Conservation (phyloP, 352 stramenopile genomes). For the Phytophthora palmivora region DNA sequence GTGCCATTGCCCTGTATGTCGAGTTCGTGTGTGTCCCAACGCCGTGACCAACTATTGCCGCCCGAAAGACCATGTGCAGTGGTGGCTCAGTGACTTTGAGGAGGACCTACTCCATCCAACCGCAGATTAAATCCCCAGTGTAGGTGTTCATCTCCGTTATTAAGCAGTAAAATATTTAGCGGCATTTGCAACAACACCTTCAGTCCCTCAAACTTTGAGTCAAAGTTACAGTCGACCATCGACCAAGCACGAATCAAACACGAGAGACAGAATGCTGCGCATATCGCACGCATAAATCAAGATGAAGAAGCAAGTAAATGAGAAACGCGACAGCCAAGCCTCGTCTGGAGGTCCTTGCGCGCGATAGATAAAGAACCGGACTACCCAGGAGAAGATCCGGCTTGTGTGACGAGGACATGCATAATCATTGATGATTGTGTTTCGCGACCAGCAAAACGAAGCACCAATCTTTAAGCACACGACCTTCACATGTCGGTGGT, state of each 20-base stretch:
- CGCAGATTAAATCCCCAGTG: slow-evolving; percentile 8
- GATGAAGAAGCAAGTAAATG: neutral
- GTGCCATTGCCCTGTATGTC: slow-evolving; percentile 75
- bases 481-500: too few species aligned
- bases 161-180: slow-evolving; percentile 14
- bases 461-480: too few species aligned
- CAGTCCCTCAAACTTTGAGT: neutral
- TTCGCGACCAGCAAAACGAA: too few species aligned
- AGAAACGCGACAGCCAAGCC: slow-evolving; percentile 24
- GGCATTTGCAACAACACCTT: neutral
- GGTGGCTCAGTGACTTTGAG: slow-evolving; percentile 77
- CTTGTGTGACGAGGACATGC: slow-evolving; percentile 8
- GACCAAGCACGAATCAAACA: neutral
- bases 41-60: slow-evolving; percentile 71
- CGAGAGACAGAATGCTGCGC: neutral
- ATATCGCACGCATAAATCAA: slow-evolving; percentile 20
- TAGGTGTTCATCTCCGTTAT: neutral
- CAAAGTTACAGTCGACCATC: too few species aligned
- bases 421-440: too few species aligned
- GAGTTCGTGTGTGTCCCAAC: slow-evolving; percentile 53
- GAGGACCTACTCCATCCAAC: slow-evolving; percentile 46
- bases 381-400: slow-evolving; percentile 19
- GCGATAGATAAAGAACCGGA: slow-evolving; percentile 8
- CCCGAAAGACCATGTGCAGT: slow-evolving; percentile 63
- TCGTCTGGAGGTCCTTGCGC: neutral